Conservation (phyloP, 306 rosid species). For the Cucumis melo region DNA sequence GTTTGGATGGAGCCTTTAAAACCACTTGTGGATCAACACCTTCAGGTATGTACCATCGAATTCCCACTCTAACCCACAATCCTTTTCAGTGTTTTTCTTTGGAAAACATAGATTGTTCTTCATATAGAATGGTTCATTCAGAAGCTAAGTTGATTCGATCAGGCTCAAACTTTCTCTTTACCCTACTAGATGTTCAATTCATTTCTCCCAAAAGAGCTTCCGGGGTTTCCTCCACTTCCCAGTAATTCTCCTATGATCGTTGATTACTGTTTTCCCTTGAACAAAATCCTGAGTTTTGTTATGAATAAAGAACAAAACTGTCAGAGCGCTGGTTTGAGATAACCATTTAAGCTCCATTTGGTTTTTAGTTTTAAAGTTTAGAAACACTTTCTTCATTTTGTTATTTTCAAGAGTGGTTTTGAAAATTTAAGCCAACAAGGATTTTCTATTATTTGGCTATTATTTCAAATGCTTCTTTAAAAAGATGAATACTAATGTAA, state of each 20-base stretch:
- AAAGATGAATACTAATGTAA: too few species aligned
- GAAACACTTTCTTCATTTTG: too few species aligned
- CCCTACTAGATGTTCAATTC: background rate
- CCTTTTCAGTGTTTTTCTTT: background rate
- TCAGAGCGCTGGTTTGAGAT: too few species aligned
- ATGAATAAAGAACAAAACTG: background rate
- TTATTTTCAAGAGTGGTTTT: too few species aligned
- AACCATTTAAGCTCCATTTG: too few species aligned
- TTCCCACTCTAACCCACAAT: background rate
- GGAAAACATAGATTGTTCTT: background rate
- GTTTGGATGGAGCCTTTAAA: conserved; percentile 24
- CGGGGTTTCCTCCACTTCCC: background rate
- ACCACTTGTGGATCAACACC: conserved; percentile 11
- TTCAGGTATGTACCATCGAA: conserved; percentile 14
- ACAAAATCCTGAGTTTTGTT: background rate
- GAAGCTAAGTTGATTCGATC: background rate
- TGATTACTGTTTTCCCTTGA: background rate
- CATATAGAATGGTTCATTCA: background rate
- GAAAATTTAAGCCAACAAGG: too few species aligned
- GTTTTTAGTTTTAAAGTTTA: too few species aligned
- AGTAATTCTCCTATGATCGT: background rate
- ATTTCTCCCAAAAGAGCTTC: background rate
- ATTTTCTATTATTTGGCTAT: too few species aligned
- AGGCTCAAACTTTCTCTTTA: background rate
- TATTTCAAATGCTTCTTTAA: too few species aligned